phyloP scores from a whole-genome alignment of 225 moss, liverwort and hornwort species.

The Neckera pumila region DNA sequence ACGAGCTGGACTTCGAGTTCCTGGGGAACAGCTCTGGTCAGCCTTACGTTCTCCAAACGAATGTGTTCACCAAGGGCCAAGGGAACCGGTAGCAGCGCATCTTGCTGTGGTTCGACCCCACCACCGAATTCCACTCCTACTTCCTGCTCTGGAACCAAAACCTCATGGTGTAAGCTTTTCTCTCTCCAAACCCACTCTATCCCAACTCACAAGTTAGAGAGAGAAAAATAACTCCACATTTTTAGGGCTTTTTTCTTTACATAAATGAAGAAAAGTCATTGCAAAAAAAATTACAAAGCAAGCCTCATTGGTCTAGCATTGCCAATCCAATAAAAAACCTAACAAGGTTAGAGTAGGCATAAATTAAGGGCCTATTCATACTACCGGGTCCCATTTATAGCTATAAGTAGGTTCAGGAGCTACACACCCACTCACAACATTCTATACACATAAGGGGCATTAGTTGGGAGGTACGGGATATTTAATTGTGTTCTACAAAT shows the following conservation, averaged over 20 bases:
- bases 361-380: background rate
- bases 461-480: background rate
- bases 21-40: constrained; percentile 22
- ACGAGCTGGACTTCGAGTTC: constrained; percentile 40
- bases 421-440: background rate
- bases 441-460: no score
- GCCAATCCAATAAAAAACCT: accelerated
- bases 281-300: background rate
- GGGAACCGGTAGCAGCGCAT: constrained; percentile 26
- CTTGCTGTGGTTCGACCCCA: constrained; percentile 36
- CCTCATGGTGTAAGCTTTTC: constrained; percentile 12
- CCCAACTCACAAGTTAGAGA: background rate
- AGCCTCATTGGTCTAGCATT: background rate
- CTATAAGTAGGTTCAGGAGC: accelerated
- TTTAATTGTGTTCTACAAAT: background rate
- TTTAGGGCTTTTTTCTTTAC: accelerated
- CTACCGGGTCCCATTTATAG: accelerated
- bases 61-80: constrained; percentile 15
- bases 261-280: background rate
- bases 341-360: accelerated
- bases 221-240: no score
- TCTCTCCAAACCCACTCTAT: background rate
- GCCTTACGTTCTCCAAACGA: constrained; percentile 30
- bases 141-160: constrained; percentile 28
- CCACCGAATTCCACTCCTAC: constrained; percentile 16